Evolutionary conservation across 768 basidiomycete genomes (phyloP).

Genomic region (Macrolepiota fuliginosa): DNA sequence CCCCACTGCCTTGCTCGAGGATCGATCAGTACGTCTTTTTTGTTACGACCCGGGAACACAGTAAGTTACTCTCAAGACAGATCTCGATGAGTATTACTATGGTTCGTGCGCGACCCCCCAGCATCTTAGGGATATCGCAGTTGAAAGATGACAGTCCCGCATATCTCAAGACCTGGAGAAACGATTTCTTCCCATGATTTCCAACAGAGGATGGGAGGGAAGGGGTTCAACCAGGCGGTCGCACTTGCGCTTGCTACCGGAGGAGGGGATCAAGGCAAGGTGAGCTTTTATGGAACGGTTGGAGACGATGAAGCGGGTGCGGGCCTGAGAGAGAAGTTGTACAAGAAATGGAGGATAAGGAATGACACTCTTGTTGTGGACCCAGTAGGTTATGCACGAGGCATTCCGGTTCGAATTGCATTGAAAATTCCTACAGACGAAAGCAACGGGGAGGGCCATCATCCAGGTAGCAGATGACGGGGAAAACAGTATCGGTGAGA

Average conservation of each 20-base stretch:
- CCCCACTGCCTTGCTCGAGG: conserved; percentile 39
- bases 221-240: conserved; percentile 65
- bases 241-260: conserved; percentile 54
- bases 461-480: conserved; percentile 57
- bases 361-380: conserved; percentile 3
- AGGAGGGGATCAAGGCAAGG: conserved; percentile 17
- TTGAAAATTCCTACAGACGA: conserved; percentile 27
- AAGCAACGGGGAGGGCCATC: conserved; percentile 55
- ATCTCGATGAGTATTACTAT: conserved; percentile 58
- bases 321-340: conserved; percentile 43
- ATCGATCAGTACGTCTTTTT: conserved; percentile 43
- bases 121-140: neutral
- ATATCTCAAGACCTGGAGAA: conserved; percentile 55
- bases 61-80: conserved; percentile 14
- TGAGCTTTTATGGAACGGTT: conserved; percentile 49
- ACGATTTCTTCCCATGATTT: conserved; percentile 53
- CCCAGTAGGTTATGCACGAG: conserved; percentile 21
- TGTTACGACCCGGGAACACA: neutral
- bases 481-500: conserved; percentile 62
- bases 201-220: conserved; percentile 53
- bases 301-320: conserved; percentile 43
- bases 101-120: conserved; percentile 28
- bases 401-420: conserved; percentile 39
- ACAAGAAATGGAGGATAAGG: conserved; percentile 35
- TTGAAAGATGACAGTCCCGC: conserved; percentile 34